These are phyloP conservation scores for Moniliophthora roreri DNA, from an alignment of 1,284 basidiomycete species.

Conservation along the genomic window DNA sequence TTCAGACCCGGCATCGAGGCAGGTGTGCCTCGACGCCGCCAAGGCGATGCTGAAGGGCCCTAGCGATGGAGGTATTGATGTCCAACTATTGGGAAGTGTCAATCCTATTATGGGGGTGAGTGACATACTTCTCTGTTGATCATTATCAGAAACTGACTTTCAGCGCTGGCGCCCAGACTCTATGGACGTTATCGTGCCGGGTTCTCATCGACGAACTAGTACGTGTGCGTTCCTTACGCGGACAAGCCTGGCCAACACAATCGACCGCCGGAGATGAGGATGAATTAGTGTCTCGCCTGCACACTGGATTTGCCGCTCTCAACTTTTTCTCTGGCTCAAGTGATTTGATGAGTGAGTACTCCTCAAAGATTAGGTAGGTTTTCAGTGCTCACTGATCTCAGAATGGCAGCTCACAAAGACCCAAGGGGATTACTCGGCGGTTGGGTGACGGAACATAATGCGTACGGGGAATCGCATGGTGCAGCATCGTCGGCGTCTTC, in stretches of 20 bases:
- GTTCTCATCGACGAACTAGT: conserved; percentile 43
- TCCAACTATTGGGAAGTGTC: conserved; percentile 35
- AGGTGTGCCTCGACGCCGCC: conserved; percentile 39
- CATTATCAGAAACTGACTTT: conserved; percentile 8
- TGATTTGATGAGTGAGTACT: conserved; percentile 36
- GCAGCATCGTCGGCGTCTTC: no score
- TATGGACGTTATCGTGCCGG: conserved; percentile 41
- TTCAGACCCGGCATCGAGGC: conserved; percentile 34
- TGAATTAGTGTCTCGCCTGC: conserved; percentile 33
- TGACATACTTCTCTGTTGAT: conserved; percentile 14
- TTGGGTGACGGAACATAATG: not conserved
- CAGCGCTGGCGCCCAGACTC: conserved; percentile 28
- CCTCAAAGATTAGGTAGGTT: conserved; percentile 18
- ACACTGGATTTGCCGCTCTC: conserved; percentile 35
- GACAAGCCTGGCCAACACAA: conserved; percentile 25
- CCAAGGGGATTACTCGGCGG: conserved; percentile 22
- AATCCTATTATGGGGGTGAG: conserved; percentile 50
- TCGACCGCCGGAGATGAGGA: conserved; percentile 27
- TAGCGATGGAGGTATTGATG: conserved; percentile 28
- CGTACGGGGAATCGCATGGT: not conserved
- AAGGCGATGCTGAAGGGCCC: conserved; percentile 34
- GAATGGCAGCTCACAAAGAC: conserved; percentile 39
- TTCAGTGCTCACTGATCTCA: conserved; percentile 15
- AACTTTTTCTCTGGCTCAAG: conserved; percentile 38
- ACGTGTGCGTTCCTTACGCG: conserved; percentile 30